Base-by-base conservation (phyloP, 176 grass and related monocot species). In the Eragrostis curvula region DNA sequence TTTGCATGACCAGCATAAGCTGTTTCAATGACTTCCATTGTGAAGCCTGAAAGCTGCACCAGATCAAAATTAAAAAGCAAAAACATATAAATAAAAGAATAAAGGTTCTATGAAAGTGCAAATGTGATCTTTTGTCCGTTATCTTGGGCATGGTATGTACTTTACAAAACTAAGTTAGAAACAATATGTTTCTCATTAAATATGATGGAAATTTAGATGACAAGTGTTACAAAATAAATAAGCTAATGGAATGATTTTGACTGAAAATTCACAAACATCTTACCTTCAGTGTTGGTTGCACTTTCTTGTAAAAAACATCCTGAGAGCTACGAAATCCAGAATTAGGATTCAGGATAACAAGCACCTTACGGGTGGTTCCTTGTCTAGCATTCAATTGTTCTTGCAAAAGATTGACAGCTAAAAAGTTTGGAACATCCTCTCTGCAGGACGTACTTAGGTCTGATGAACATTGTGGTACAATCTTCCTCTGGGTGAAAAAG, bases 301-400 rank as follows among this genome's bases (percentile, higher is more conserved):
- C 92, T 91, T 95, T 65, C 62, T 82, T 84, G 74, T 85, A 88
- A 78, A 98, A 98, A 87, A 98, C 83, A 86, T 93, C 87, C 28
- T 76, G 85, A 85, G 92, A 91, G 66, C 90, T 90, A 49, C 96
- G 92, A 71, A 89, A 88, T 81, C 96, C 96, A 72, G 96, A 98
- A 86, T 87, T 84, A 84, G 96, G 96, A 76, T 98, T 98, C 81
- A 98, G 79, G 67, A 98, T 88, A 70, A 95, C 92, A 82, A 98
- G 85, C 8, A 95, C 86, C 77, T 92, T 95, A 69, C 60, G 90
- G 25, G 53, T 74, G 82, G 62, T 69, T 84, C 29, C 80, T 49
- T 82, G 74, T 80, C 65, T 98, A 39, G 74, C 72, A 74, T 85
- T 79, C 77, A 86, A 68, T 70, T 91, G 74, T 51, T 83, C 90